Evolutionary conservation across 208 protist species (phyloP).

Genomic region (Leptomonas pyrrhocoris): DNA sequence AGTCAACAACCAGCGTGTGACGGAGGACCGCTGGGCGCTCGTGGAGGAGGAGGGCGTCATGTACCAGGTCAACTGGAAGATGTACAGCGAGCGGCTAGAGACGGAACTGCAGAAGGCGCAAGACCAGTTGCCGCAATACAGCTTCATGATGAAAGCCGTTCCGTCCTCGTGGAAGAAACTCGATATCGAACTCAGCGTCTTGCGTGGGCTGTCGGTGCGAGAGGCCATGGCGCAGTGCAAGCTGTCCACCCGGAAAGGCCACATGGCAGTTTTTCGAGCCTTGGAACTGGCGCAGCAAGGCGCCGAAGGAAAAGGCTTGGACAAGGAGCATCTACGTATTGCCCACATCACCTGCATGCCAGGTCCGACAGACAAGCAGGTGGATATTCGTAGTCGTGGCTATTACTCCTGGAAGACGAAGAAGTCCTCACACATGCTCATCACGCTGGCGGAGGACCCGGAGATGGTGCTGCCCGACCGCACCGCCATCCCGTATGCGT

Average conservation of each 20-base stretch:
- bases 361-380: slow-evolving; percentile 90
- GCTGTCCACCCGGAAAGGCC: slow-evolving; percentile 84
- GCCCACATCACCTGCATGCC: slow-evolving; percentile 83
- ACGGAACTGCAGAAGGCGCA: slow-evolving; percentile 83
- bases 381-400: slow-evolving; percentile 86
- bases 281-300: slow-evolving; percentile 88
- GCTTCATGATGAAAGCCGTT: slow-evolving; percentile 82
- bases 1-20: slow-evolving; percentile 89
- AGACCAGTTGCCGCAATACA: slow-evolving; percentile 87
- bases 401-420: slow-evolving; percentile 93
- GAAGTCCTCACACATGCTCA: slow-evolving; percentile 80
- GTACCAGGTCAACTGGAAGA: slow-evolving; percentile 89
- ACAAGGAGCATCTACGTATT: slow-evolving; percentile 88
- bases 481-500: slow-evolving; percentile 83
- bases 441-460: slow-evolving; percentile 88
- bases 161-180: slow-evolving; percentile 92
- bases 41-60: slow-evolving; percentile 89
- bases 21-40: slow-evolving; percentile 84
- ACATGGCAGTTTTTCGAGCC: slow-evolving; percentile 84
- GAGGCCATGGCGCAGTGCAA: slow-evolving; percentile 93
- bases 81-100: slow-evolving; percentile 90
- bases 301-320: slow-evolving; percentile 85
- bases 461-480: slow-evolving; percentile 92
- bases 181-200: slow-evolving; percentile 85
- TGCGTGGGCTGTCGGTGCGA: slow-evolving; percentile 86